phyloP scores from a whole-genome alignment of 192 early-diverging fungal genomes.

The Linnemannia elongata region DNA sequence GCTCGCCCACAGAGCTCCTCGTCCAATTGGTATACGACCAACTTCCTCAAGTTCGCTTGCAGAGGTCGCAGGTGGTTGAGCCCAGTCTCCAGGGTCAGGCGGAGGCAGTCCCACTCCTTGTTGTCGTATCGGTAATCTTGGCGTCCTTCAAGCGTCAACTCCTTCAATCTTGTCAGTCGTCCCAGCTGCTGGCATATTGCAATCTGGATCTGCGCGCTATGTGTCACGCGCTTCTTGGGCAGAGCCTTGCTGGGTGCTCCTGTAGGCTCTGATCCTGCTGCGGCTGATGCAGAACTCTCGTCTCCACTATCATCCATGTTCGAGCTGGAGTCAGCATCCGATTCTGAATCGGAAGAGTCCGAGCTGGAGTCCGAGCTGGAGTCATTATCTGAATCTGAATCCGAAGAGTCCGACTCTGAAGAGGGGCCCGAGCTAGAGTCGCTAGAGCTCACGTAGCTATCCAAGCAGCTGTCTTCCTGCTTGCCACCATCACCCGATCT shows the following conservation, averaged over 20 bases:
- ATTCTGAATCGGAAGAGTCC: background rate
- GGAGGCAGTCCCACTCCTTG: slow-evolving; percentile 12
- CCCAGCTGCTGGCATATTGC: slow-evolving; percentile 17
- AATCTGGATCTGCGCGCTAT: slow-evolving; percentile 11
- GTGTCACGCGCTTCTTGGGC: background rate
- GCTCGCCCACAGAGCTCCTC: slow-evolving; percentile 2
- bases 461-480: background rate
- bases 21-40: slow-evolving; percentile 6
- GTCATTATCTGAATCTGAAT: background rate
- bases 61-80: slow-evolving; percentile 17
- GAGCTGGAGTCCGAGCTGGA: background rate
- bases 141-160: slow-evolving; percentile 15
- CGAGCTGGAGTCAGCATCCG: background rate
- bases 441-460: background rate
- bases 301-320: background rate
- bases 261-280: background rate
- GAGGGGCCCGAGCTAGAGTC: background rate
- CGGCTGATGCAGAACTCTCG: background rate
- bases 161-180: slow-evolving; percentile 11
- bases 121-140: background rate
- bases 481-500: background rate
- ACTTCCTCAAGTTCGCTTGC: slow-evolving; percentile 8
- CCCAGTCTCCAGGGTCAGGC: slow-evolving; percentile 22
- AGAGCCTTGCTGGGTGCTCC: background rate
- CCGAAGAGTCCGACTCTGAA: slow-evolving; percentile 1